Base-by-base conservation (phyloP, 2,329 filamentous ascomycete genomes). In the Penicillium glabrum region DNA sequence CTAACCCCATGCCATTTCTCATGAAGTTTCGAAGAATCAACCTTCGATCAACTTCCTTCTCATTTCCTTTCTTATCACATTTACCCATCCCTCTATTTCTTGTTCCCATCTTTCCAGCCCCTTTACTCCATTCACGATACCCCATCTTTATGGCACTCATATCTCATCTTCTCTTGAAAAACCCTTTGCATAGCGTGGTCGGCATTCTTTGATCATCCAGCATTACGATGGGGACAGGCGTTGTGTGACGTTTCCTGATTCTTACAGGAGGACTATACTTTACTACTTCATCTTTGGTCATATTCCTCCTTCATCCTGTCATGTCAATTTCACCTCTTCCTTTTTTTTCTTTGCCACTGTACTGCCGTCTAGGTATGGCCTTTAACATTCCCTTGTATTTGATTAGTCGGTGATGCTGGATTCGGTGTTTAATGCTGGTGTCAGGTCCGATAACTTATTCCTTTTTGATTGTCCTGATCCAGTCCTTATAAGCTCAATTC, bases 111-210 rank as follows among this genome's bases (percentile, higher is more conserved):
- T 10, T 49, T 59, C 49, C 53, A 45, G 47, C 59, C 45, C 51
- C 60, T 54, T 63, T 60, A 61, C 58, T 64, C 62, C 51, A 66
- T 69, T 64, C 64, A 72, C 70, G 71, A 75, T 75, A 75, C 72
- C 61, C 71, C 71, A 68, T 69, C 64, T 63, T 70, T 68, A 72
- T 61, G 66, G 61, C 65, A 63, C 56, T 55, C 57, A 51, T 64
- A 56, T 63, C 56, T 55, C 56, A 51, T 64, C 58, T 63, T 65
- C 56, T 55, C 57, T 64, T 65, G 59, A 63, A 59, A 60, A 65
- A 64, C 64, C 64, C 66, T 68, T 74, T 75, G 72, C 73, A 75
- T 75, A 75, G 71, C 72, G 71, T 64, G 71, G 70, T 70, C 68
- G 67, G 71, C 69, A 70, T 69, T 61, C 54, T 69, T 64, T 64